Evolutionary conservation across 2,329 filamentous ascomycete genomes (phyloP), one percentile per base, ranked within the genome.

Genomic region (Cercospora sesami): DNA sequence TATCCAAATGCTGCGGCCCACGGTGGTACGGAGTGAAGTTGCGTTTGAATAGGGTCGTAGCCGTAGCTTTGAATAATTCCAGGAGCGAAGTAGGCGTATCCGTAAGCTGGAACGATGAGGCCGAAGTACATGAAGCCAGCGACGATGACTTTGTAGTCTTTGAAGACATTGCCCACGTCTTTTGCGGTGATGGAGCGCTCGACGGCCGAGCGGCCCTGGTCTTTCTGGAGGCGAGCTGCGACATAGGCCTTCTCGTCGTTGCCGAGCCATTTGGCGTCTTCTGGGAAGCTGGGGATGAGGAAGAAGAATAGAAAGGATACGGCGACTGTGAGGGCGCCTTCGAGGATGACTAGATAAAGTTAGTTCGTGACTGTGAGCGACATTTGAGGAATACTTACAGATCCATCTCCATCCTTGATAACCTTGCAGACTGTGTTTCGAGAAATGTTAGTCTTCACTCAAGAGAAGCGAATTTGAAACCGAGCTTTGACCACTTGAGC

Each of bases 1-100:
- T 95, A 92, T 4, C 77, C 90, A 73, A 96, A 97, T 0, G 93
- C 90, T 1, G 84, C 90, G 2, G 87, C 88, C 88, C 88, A 91
- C 0, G 89, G 84, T 3, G 85, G 85, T 0, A 86, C 85, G 14
- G 80, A 82, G 76, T 86, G 83, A 2, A 86, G 76, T 65, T 86
- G 85, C 0, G 85, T 86, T 69, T 84, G 78, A 69, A 86, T 86
- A 0, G 79, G 75, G n/a, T 79, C 78, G 78, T 86, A 86, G 30
- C 83, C 84, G 71, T 83, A 85, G 18, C 71, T 71, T 60, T 81
- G 79, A 70, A 86, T 82, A 72, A 86, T 85, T 16, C 70, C 70
- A 4, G 72, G 71, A 53, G 71, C 70, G 42, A 74, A 71, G 69
- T 72, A 71, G 16, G 72, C 75, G 60, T 83, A 83, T 9, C 76